Conservation (phyloP, 169 alveolate genomes). For the Eimeria acervulina region DNA sequence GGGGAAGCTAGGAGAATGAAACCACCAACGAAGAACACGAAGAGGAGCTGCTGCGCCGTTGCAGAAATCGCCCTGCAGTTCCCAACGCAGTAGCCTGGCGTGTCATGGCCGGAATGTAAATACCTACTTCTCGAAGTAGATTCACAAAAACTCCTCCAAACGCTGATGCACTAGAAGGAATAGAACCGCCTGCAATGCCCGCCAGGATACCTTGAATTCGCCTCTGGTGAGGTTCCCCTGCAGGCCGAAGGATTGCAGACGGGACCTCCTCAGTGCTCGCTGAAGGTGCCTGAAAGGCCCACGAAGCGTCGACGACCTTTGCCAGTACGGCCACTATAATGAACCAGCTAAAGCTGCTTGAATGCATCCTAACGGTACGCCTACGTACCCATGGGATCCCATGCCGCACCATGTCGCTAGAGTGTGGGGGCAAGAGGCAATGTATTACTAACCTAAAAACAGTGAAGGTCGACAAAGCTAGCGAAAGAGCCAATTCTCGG, state of each 20-base stretch:
- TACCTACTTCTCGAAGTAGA: constrained; percentile 27
- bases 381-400: background rate
- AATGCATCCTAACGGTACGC: background rate
- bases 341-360: background rate
- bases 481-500: background rate
- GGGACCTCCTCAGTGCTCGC: background rate
- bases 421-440: background rate
- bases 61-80: background rate
- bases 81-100: background rate
- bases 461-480: background rate
- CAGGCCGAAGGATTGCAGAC: constrained; percentile 16
- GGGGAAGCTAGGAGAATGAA: background rate
- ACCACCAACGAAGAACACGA: background rate
- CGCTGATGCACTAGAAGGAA: constrained; percentile 1
- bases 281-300: constrained; percentile 2
- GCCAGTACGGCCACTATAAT: background rate
- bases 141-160: background rate
- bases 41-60: background rate
- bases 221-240: constrained; percentile 4
- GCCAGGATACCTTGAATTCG: constrained; percentile 2
- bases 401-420: background rate
- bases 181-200: background rate
- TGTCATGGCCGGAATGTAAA: background rate
- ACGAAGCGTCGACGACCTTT: background rate
- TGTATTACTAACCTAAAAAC: background rate